Conservation (phyloP, 257 asterid genomes). For the Misopates orontium region DNA sequence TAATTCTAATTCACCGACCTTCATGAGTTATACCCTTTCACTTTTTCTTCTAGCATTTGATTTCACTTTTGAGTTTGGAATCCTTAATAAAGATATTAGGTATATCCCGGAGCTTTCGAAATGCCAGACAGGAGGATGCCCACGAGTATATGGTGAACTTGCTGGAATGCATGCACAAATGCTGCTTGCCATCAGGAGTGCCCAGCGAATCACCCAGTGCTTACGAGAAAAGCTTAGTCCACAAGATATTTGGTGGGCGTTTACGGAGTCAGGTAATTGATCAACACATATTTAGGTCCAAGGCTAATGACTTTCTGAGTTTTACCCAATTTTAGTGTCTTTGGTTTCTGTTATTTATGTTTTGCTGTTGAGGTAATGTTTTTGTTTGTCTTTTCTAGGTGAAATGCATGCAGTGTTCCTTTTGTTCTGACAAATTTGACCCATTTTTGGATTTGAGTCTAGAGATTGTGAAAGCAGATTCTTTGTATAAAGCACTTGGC, state of each 20-base stretch:
- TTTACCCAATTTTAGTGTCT: neutral
- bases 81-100: constrained; percentile 62
- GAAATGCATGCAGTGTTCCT: constrained; percentile 93
- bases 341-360: neutral
- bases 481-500: constrained; percentile 70
- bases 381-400: constrained; percentile 51
- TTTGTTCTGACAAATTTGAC: constrained; percentile 84
- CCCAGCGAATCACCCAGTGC: constrained; percentile 93
- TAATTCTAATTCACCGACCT: no score
- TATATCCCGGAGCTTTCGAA: constrained; percentile 88
- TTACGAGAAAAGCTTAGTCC: constrained; percentile 94
- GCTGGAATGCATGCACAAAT: constrained; percentile 94
- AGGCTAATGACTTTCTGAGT: neutral
- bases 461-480: constrained; percentile 77
- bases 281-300: constrained; percentile 7
- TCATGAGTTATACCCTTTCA: neutral
- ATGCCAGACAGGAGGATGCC: constrained; percentile 95
- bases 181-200: constrained; percentile 96
- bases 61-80: constrained; percentile 24
- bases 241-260: constrained; percentile 93
- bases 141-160: constrained; percentile 97
- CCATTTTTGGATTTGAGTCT: constrained; percentile 94
- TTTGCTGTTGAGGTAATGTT: neutral
- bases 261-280: constrained; percentile 83
- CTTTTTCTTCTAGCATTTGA: neutral